Evolutionary conservation across 169 alveolate genomes (phyloP).

Genomic region (Fabrea salina): DNA sequence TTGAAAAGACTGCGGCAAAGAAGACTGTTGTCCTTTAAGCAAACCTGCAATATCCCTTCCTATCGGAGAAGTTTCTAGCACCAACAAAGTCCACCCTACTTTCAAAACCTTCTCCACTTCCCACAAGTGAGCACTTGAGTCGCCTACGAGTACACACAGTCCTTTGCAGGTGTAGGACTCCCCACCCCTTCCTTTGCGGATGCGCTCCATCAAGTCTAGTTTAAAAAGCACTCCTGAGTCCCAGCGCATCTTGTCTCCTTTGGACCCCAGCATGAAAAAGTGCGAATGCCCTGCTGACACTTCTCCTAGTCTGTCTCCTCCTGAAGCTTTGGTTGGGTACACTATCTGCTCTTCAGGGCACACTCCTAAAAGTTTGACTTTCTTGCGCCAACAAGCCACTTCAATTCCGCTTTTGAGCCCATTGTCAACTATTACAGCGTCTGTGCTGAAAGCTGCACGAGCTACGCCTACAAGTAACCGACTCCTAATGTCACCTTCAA

Average conservation of each 20-base stretch:
- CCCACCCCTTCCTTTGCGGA: constrained; percentile 17
- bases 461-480: neutral
- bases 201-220: neutral
- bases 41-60: constrained; percentile 9
- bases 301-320: constrained; percentile 24
- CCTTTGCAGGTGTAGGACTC: neutral
- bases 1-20: neutral
- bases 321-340: constrained; percentile 25
- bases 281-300: constrained; percentile 31
- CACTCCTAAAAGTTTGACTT: constrained; percentile 16
- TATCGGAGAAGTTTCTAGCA: constrained; percentile 1
- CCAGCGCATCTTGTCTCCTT: constrained; percentile 29
- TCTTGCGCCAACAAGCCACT: neutral
- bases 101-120: constrained; percentile 14
- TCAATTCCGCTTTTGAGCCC: constrained; percentile 31
- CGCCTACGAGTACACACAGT: constrained; percentile 8
- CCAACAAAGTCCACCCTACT: constrained; percentile 17
- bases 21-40: neutral
- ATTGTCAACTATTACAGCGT: constrained; percentile 24
- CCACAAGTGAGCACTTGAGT: neutral
- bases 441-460: constrained; percentile 26
- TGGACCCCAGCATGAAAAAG: neutral
- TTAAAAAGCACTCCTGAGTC: neutral
- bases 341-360: constrained; percentile 28
- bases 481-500: neutral